Base-by-base conservation (phyloP, 2,329 filamentous ascomycete species). In the Xylariaceae sp. region DNA sequence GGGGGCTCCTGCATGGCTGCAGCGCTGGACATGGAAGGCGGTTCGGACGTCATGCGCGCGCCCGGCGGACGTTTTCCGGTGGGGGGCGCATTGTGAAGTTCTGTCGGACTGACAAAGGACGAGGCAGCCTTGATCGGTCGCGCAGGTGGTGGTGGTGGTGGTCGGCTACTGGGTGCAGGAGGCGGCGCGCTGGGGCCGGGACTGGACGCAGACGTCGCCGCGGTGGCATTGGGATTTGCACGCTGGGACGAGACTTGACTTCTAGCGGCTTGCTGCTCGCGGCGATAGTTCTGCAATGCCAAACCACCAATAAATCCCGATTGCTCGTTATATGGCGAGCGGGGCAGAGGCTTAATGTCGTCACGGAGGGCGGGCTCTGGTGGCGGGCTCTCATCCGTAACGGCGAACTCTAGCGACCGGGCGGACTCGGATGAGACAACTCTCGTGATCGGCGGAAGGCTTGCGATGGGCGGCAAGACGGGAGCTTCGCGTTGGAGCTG, bases 221-320 rank as follows among this genome's bases (percentile, higher is more conserved):
- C 49, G 31, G 42, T 54, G 48, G 48, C 42, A 39, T 57, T 60
- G 36, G 49, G 46, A 38, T 44, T 33, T 38, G 54, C 54, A 45
- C 54, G 59, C 31, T 62, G 62, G 10, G 58, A 51, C 10, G 51
- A 34, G 19, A 54, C 53, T 38, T 63, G 57, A 36, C 47, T 61
- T 48, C 56, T 39, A 12, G 61, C 54, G 34, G 59, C 58, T 56
- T 69, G 67, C 39, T 69, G 67, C 41, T 72, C 73, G 41, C 74
- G 72, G 17, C 74, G 74, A 42, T 78, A 77, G 43, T 82, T 81
- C 56, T 73, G 70, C 52, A 83, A 65, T 3, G 80, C 78, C 12
- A 80, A 66, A 2, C 81, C 81, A 14, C 81, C 80, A 45, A 83
- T 77, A 60, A 83, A 83, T 12, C 76, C 71, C 1, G 73, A 71